A percentile compares a stretch with the other conserved stretches of the same genome.
Conservation (phyloP, 1,139 yeast genomes). For the Taphrina deformans region DNA sequence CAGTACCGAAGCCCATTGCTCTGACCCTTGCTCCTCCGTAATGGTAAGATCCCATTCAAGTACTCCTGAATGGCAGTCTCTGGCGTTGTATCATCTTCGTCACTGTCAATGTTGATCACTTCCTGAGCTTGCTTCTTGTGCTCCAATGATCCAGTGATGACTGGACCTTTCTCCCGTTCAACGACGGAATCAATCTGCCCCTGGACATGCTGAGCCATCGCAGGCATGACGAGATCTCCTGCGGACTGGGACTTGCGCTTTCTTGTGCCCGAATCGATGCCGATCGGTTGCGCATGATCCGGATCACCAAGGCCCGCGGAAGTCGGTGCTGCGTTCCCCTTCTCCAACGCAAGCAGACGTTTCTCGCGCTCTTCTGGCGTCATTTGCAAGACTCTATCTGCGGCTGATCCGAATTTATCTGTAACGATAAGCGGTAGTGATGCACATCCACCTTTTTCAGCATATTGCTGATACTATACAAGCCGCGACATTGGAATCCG, state of each 20-base stretch:
- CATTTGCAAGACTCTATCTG: not conserved
- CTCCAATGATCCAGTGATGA: not conserved
- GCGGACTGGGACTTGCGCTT: not conserved
- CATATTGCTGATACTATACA: not conserved
- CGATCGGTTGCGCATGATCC: not conserved
- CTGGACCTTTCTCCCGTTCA: not conserved
- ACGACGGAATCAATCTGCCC: not conserved
- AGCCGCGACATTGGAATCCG: no score
- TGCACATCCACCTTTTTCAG: not conserved
- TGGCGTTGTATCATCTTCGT: not conserved
- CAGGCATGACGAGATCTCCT: not conserved
- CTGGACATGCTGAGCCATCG: not conserved
- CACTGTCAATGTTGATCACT: not conserved
- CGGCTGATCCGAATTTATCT: no score
- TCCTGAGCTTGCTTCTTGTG: not conserved
- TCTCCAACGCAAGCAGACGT: constrained; percentile 3
- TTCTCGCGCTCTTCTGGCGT: constrained; percentile 6
- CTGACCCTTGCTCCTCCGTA: not conserved
- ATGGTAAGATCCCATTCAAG: not conserved
- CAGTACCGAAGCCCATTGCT: constrained; percentile 20
- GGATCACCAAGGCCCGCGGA: not conserved
- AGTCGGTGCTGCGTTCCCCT: not conserved
- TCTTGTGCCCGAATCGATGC: not conserved
- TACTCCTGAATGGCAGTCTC: not conserved
- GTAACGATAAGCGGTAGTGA: not conserved